Percentiles rank a stretch among this genome's conserved stretches.
Evolutionary conservation across 768 basidiomycete genomes (phyloP).

Genomic region (Boletus fagicola): DNA sequence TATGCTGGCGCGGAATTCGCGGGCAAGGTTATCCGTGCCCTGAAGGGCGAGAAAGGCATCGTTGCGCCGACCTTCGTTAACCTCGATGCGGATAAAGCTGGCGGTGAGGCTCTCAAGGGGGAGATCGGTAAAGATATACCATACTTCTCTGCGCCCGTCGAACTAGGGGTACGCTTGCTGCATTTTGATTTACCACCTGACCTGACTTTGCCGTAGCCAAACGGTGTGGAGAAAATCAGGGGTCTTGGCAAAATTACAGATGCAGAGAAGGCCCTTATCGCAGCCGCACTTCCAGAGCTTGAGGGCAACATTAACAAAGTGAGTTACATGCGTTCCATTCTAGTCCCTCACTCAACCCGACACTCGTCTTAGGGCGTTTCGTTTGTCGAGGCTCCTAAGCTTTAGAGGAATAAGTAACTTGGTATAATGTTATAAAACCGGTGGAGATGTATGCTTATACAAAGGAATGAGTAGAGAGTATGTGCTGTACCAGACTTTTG

Average conservation of each 20-base stretch:
- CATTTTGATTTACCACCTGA: not conserved
- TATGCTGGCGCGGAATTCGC: conserved; percentile 93
- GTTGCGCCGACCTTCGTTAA: conserved; percentile 83
- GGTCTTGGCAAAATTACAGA: conserved; percentile 73
- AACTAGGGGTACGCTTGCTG: conserved; percentile 68
- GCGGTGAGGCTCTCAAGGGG: conserved; percentile 70
- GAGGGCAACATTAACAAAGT: conserved; percentile 69
- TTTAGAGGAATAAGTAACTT: conserved; percentile 14
- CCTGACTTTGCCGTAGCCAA: conserved; percentile 45
- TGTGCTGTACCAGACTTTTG: not conserved
- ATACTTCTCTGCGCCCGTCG: conserved; percentile 87
- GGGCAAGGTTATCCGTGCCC: conserved; percentile 73
- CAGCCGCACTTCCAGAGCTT: conserved; percentile 81
- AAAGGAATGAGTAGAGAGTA: conserved; percentile 3
- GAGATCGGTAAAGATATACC: conserved; percentile 75
- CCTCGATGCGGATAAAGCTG: conserved; percentile 66
- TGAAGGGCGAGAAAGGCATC: conserved; percentile 87
- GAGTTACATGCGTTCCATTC: conserved; percentile 18
- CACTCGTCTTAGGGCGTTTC: conserved; percentile 22
- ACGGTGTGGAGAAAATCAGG: conserved; percentile 80
- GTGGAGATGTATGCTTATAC: conserved; percentile 11
- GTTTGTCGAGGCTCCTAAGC: conserved; percentile 29
- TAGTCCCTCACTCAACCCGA: not conserved
- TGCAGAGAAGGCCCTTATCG: conserved; percentile 72
- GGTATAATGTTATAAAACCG: not conserved